Conservation (phyloP, 2,329 filamentous ascomycete species). For the Rhexocercosporidium sp. region DNA sequence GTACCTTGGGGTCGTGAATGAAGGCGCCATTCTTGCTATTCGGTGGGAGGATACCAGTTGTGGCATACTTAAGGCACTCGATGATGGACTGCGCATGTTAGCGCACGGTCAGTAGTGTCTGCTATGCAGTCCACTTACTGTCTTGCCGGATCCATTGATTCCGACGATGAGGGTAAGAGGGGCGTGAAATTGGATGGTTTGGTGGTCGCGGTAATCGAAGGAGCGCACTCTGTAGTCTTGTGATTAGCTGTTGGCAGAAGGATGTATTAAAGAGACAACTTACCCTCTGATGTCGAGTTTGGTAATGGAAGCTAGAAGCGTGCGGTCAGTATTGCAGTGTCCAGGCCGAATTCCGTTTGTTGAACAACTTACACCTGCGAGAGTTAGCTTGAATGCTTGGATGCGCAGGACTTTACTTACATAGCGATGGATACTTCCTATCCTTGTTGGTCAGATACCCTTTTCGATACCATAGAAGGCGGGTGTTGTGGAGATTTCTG, state of each 20-base stretch:
- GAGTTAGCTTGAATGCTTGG: slow-evolving; percentile 1
- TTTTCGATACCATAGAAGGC: slow-evolving; percentile 1
- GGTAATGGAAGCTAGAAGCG: slow-evolving; percentile 84
- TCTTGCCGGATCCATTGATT: slow-evolving; percentile 97
- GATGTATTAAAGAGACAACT: background rate
- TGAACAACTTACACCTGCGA: slow-evolving; percentile 31
- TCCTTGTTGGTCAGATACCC: background rate
- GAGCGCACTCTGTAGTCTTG: slow-evolving; percentile 69
- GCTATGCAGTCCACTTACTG: slow-evolving; percentile 49
- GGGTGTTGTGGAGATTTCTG: background rate
- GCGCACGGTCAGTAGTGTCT: slow-evolving; percentile 19
- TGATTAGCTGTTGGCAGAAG: background rate
- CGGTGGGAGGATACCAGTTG: slow-evolving; percentile 89
- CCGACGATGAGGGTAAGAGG: slow-evolving; percentile 96
- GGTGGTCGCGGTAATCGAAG: slow-evolving; percentile 75
- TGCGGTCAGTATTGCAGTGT: background rate
- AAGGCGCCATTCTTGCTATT: slow-evolving; percentile 90
- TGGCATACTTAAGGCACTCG: slow-evolving; percentile 97
- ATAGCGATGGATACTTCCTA: slow-evolving; percentile 11
- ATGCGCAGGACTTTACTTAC: slow-evolving; percentile 1
- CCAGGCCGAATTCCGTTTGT: background rate
- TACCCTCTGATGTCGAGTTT: slow-evolving; percentile 85
- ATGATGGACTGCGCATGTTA: slow-evolving; percentile 76
- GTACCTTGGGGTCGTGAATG: slow-evolving; percentile 92
- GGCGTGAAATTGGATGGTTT: slow-evolving; percentile 86